Percentiles rank a stretch among this genome's conserved stretches.
Evolutionary conservation across 192 early-diverging fungal genomes (phyloP).

Genomic region (Podila verticillata): DNA sequence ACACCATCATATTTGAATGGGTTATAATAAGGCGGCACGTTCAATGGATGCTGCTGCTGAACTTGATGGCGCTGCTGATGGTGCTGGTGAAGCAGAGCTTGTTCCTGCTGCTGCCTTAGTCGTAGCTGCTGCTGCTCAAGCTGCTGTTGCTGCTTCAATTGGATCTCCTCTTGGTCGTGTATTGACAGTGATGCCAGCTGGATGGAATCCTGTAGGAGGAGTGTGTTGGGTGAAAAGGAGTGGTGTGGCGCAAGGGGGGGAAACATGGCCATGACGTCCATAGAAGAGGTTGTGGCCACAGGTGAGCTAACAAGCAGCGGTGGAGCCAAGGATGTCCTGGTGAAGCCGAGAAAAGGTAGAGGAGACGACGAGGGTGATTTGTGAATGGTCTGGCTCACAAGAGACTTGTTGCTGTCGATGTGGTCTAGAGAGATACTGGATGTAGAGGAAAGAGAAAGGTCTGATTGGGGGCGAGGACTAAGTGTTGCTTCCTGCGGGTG

Average conservation of each 20-base stretch:
- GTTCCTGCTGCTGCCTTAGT: constrained; percentile 20
- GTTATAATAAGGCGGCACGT: constrained; percentile 8
- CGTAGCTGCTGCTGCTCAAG: constrained; percentile 5
- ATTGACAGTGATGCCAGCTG: constrained; percentile 10
- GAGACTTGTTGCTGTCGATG: background rate
- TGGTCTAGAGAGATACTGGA: background rate
- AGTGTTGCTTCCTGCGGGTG: background rate
- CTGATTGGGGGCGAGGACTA: background rate
- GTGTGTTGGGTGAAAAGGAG: constrained; percentile 2
- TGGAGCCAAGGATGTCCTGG: constrained; percentile 7
- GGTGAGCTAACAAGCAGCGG: constrained; percentile 17
- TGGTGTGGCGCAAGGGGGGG: constrained; percentile 24
- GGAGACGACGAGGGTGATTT: background rate
- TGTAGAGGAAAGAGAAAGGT: background rate
- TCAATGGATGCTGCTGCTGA: background rate
- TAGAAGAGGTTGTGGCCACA: constrained; percentile 23
- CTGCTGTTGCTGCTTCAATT: constrained; percentile 29
- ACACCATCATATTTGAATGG: constrained; percentile 17
- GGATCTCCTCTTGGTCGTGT: constrained; percentile 18
- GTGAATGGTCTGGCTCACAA: background rate
- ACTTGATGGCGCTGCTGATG: constrained; percentile 3
- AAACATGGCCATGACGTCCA: constrained; percentile 39
- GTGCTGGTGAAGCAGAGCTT: constrained; percentile 19
- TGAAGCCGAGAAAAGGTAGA: background rate
- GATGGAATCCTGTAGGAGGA: constrained; percentile 22